A percentile compares a stretch with the other conserved stretches of the same genome.
These are phyloP conservation scores for Colletotrichum eremochloae DNA, from an alignment of 2,329 filamentous ascomycete species.

Conservation along the genomic window DNA sequence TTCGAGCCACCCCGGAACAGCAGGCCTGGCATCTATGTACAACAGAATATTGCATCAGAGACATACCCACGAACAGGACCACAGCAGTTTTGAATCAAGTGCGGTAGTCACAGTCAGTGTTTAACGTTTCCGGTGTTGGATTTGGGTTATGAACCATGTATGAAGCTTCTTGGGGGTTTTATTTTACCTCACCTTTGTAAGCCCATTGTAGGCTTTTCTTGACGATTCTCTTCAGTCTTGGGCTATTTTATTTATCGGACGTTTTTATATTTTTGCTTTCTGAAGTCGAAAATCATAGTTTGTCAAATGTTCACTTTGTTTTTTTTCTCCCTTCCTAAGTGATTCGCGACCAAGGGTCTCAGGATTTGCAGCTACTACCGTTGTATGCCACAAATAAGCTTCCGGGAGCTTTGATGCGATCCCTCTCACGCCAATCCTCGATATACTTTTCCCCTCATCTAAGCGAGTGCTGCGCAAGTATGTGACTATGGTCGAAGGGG, in stretches of 20 bases:
- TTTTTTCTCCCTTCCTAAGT: not conserved
- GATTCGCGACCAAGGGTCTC: too few relatives aligned
- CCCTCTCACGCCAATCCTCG: not conserved
- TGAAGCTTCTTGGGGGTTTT: not conserved
- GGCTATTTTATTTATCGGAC: not conserved
- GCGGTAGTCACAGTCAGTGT: not conserved
- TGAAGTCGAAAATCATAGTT: not conserved
- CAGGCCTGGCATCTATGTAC: conserved; percentile 36
- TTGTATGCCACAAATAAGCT: conserved; percentile 5
- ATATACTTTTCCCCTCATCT: not conserved
- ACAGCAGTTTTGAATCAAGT: not conserved
- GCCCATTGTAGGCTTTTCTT: not conserved
- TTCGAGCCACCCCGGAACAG: conserved; percentile 17
- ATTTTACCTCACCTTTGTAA: not conserved
- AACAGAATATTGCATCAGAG: conserved; percentile 34
- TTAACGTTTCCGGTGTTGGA: not conserved
- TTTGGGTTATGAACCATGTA: not conserved
- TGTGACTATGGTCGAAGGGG: not conserved
- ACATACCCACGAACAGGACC: conserved; percentile 4
- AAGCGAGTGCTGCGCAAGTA: not conserved
- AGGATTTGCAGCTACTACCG: not conserved
- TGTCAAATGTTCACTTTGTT: not conserved
- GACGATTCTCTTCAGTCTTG: not conserved
- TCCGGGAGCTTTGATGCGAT: conserved; percentile 5
- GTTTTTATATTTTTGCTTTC: too few relatives aligned